phyloP scores from a whole-genome alignment of 257 asterid species.

The Solanum rostratum region DNA sequence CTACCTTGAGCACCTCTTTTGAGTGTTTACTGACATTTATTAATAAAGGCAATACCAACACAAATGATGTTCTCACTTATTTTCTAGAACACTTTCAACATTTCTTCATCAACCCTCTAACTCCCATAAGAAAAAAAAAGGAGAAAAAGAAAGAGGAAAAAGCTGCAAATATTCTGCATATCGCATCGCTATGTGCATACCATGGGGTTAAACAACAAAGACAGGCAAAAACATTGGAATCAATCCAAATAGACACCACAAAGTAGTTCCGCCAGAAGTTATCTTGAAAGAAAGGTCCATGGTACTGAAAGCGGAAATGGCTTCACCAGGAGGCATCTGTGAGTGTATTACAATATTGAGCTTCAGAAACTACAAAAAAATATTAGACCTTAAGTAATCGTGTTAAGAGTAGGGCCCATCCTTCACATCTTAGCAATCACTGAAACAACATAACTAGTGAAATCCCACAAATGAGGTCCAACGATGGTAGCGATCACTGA shows the following conservation, averaged over 20 bases:
- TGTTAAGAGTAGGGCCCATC: slow-evolving; percentile 18
- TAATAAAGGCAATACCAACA: not conserved
- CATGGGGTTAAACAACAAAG: slow-evolving; percentile 5
- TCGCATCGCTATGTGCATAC: slow-evolving; percentile 6
- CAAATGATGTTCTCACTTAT: not conserved
- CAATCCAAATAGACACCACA: slow-evolving; percentile 30
- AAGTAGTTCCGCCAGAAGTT: slow-evolving; percentile 18
- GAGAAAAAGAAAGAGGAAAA: not conserved
- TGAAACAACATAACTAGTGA: too few species aligned
- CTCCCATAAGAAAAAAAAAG: not conserved
- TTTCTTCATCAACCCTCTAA: not conserved
- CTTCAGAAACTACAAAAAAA: slow-evolving; percentile 23
- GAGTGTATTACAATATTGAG: slow-evolving; percentile 27
- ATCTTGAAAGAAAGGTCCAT: slow-evolving; percentile 25
- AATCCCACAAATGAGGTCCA: too few species aligned
- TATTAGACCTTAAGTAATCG: slow-evolving; percentile 15
- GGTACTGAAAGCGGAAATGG: slow-evolving; percentile 25
- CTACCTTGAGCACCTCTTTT: not conserved
- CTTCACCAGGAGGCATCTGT: slow-evolving; percentile 33
- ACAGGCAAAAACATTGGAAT: slow-evolving; percentile 19
- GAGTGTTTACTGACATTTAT: not conserved
- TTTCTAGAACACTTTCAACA: not conserved
- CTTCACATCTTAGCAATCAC: slow-evolving; percentile 23
- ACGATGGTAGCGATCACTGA: slow-evolving; percentile 8
- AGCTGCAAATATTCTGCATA: not conserved